Base-by-base conservation (phyloP, 176 grass and related monocot species). In the Areca catechu region DNA sequence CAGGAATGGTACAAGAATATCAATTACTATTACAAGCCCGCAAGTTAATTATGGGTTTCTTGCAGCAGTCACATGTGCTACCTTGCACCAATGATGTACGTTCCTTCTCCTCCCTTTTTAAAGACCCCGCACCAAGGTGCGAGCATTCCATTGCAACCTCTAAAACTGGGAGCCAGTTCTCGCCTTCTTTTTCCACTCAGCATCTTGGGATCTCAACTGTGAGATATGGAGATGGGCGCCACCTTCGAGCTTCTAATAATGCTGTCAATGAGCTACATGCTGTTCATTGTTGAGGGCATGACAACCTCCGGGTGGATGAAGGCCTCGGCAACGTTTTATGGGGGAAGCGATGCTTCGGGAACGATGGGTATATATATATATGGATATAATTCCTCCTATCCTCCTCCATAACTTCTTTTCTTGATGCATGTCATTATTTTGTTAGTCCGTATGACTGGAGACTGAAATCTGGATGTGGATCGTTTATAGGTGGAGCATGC, bases 261-360 rank as follows among this genome's bases (percentile, higher is more conserved):
- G 34, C 21, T 53, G 2, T 15, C 63, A 5, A 5, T 66, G 63
- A 66, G 48, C 63, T 29, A 2, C 68, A 15, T 48, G 22, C 1
- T 58, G 15, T 5, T 22, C 37, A 47, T 4, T 22, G 68, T 30
- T 4, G 68, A 60, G 5, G 56, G 56, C 34, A 60, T 60, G 22
- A 0, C 22, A 4, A 23, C 48, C 12, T 51, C 56, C 3, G 48
- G 68, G 16, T 71, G 68, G 68, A 71, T 43, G 10, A 71, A 71
- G 68, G 68, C 37, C 23, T 51, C 56, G 22, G 68, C 68, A 12
- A 71, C 68, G 4, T 71, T 71, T 24, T 71, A 71, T 24, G 68
- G 68, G 12, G 68, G 68, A 3, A 71, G 68, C 21, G 68, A 71
- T n/a, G 68, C 68, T 0, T 71, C 68, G 0, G 68, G 68, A 17